Evolutionary conservation across 768 basidiomycete species (phyloP).

Genomic region (Clitopilus hobsonii): DNA sequence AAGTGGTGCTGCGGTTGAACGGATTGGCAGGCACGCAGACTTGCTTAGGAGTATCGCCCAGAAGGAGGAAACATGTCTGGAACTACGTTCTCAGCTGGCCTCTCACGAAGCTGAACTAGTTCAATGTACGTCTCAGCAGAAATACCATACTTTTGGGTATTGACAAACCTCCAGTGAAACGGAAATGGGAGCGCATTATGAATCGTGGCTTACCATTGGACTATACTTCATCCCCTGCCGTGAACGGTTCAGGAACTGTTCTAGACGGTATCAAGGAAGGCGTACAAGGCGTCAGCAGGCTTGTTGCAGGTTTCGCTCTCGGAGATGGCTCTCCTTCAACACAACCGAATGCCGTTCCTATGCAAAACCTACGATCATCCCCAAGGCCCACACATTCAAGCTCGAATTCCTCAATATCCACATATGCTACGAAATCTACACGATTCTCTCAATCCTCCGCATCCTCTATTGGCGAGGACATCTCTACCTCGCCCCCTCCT

Average conservation of each 20-base stretch:
- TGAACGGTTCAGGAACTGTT: conserved; percentile 28
- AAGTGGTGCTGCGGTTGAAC: conserved; percentile 1
- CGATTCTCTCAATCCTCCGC: conserved; percentile 41
- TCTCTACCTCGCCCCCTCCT: conserved; percentile 6
- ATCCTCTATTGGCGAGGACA: conserved; percentile 38
- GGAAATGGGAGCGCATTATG: conserved; percentile 81
- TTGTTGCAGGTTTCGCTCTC: conserved; percentile 41
- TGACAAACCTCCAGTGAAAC: conserved; percentile 51
- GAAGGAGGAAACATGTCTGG: conserved; percentile 81
- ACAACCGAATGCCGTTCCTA: conserved; percentile 4
- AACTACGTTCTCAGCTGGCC: conserved; percentile 70
- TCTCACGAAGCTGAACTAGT: conserved; percentile 69
- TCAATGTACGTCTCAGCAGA: conserved; percentile 38
- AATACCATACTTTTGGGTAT: not conserved
- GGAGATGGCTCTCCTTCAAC: conserved; percentile 17
- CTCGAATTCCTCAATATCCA: conserved; percentile 12
- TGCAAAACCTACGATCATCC: conserved; percentile 2
- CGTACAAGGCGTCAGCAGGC: conserved; percentile 52
- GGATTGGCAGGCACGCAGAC: conserved; percentile 62
- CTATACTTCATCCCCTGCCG: conserved; percentile 11
- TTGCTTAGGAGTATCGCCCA: conserved; percentile 82
- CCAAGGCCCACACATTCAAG: conserved; percentile 7
- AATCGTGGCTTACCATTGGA: conserved; percentile 54
- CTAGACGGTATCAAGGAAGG: conserved; percentile 64
- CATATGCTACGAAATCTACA: conserved; percentile 20